Evolutionary conservation across 345 rosid genomes (phyloP).

Genomic region (Sonneratia alba): DNA sequence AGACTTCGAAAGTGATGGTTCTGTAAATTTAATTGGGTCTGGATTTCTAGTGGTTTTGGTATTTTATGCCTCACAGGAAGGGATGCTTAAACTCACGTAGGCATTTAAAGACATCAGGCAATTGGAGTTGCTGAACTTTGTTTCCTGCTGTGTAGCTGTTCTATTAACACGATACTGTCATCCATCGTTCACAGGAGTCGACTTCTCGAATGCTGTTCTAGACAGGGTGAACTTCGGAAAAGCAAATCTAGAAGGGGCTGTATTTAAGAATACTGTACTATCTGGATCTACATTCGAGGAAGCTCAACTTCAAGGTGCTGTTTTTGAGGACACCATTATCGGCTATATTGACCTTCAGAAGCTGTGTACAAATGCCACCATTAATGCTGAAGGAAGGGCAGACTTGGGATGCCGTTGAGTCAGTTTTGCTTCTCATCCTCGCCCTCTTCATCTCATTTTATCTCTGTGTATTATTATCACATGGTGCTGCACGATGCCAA

Average conservation of each 20-base stretch:
- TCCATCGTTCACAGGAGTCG: slow-evolving; percentile 31
- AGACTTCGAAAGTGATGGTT: not conserved
- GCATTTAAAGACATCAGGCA: not conserved
- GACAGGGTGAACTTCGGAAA: slow-evolving; percentile 78
- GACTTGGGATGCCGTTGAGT: slow-evolving; percentile 55
- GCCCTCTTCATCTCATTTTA: not conserved
- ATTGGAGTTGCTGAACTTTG: not conserved
- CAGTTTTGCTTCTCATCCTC: not conserved
- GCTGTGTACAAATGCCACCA: slow-evolving; percentile 39
- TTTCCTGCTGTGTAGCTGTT: not conserved
- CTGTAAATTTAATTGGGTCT: not conserved
- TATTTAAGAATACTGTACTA: slow-evolving; percentile 64
- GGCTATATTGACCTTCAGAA: slow-evolving; percentile 70
- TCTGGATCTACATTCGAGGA: slow-evolving; percentile 75
- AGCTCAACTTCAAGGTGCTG: slow-evolving; percentile 58
- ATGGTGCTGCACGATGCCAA: not conserved
- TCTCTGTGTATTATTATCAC: not conserved
- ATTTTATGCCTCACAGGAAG: not conserved
- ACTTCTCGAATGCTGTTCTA: slow-evolving; percentile 81
- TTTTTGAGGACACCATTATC: slow-evolving; percentile 58
- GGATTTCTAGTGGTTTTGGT: not conserved
- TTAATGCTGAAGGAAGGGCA: slow-evolving; percentile 41
- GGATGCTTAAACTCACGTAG: not conserved
- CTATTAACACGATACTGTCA: not conserved
- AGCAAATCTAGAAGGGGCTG: slow-evolving; percentile 69